Percentiles rank a stretch among this genome's conserved stretches.
phyloP scores from a whole-genome alignment of 805 yeast genomes.

The Ogataea chonburiensis region DNA sequence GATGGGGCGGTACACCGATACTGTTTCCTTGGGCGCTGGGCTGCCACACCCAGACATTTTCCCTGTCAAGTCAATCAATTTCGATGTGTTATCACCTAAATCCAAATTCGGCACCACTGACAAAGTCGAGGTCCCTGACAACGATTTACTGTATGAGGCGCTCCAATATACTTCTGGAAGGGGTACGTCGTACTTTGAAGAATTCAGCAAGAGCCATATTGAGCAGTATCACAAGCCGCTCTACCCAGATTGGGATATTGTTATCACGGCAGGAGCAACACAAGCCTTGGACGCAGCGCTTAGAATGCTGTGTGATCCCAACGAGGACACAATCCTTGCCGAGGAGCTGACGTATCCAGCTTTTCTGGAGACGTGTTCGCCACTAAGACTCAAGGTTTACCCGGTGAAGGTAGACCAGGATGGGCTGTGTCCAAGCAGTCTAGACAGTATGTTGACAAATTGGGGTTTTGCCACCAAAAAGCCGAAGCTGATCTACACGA shows the following conservation, averaged over 20 bases:
- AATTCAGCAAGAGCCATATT: slow-evolving; percentile 45
- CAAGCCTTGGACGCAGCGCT: slow-evolving; percentile 82
- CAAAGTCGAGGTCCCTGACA: slow-evolving; percentile 19
- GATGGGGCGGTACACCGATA: slow-evolving; percentile 27
- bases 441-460: slow-evolving; percentile 57
- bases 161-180: slow-evolving; percentile 52
- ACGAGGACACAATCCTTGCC: slow-evolving; percentile 71
- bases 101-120: slow-evolving; percentile 39
- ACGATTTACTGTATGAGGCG: slow-evolving; percentile 41
- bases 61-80: slow-evolving; percentile 39
- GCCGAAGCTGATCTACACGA: slow-evolving; percentile 65
- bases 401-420: slow-evolving; percentile 77
- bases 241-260: slow-evolving; percentile 64
- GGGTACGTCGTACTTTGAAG: slow-evolving; percentile 44
- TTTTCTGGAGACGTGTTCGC: slow-evolving; percentile 77
- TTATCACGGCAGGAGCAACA: slow-evolving; percentile 83
- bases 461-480: slow-evolving; percentile 55
- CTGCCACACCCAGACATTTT: slow-evolving; percentile 52
- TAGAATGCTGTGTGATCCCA: slow-evolving; percentile 72
- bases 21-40: slow-evolving; percentile 57
- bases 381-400: slow-evolving; percentile 63
- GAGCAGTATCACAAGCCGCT: slow-evolving; percentile 41
- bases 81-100: slow-evolving; percentile 38
- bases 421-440: slow-evolving; percentile 74
- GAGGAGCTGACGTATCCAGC: slow-evolving; percentile 85